Base-by-base conservation (phyloP, 1,284 basidiomycete genomes). In the Inonotus hispidus region DNA sequence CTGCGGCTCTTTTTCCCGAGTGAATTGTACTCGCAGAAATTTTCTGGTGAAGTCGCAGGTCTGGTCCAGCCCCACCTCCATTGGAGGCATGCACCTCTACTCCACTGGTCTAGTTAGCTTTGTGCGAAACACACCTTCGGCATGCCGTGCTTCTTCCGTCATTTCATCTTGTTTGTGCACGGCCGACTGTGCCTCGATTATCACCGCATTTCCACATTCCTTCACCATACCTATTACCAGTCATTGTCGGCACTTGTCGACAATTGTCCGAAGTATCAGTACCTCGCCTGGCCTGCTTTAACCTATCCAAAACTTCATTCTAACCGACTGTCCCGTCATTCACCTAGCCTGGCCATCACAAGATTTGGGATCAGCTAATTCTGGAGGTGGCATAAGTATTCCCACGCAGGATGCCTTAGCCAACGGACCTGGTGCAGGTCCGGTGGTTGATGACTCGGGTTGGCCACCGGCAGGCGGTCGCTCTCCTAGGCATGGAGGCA, bases 331-430 rank as follows among this genome's bases (percentile, higher is more conserved):
- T 57, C 58, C 56, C 55, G 35, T 59, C 47, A 19, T 56, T 61
- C 50, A 45, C 65, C 37, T 82, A 89, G 87, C 87, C 70, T 90
- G 87, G 87, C 87, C 87, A 76, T 82, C 84, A 49, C 85, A 88
- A 83, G 88, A 90, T 65, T 87, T 88, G 68, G 84, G 84, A 43
- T 83, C 85, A 76, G 69, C 69, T 76, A 65, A 25, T 21, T 27
- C 53, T 6, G 38, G 46, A 60, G 72, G 76, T 46, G 85, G 79
- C 49, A 88, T 88, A 66, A 84, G 84, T 71, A 89, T 89, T 67
- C 87, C 87, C 53, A 79, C 82, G 32, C 71, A 74, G 60, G 86
- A 87, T 58, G 72, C 77, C 55, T 70, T 83, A 72, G 60, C 64
- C 52, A 79, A 77, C 59, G 79, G 73, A 32, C 70, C 62, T 37